Conservation (phyloP, 1,284 basidiomycete species). For the Rhodotorula sp. region DNA sequence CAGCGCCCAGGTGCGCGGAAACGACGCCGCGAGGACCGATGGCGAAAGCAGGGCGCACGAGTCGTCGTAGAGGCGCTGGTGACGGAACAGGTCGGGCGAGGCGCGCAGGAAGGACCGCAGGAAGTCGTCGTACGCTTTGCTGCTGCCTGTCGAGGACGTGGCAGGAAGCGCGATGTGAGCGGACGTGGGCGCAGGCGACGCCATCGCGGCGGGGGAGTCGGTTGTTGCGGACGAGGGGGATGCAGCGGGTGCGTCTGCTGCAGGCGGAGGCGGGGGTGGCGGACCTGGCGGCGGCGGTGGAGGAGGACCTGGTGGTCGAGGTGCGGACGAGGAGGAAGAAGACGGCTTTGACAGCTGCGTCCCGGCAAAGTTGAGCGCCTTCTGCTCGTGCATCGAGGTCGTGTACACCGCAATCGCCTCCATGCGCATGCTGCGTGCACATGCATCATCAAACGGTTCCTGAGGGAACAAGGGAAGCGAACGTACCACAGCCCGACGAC, state of each 20-base stretch:
- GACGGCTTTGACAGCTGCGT: slow-evolving; percentile 13
- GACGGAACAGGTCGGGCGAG: slow-evolving; percentile 32
- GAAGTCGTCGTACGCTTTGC: slow-evolving; percentile 20
- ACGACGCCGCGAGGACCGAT: not conserved
- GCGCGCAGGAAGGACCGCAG: slow-evolving; percentile 27
- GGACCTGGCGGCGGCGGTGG: slow-evolving; percentile 6
- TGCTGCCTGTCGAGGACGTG: not conserved
- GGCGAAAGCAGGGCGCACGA: slow-evolving; percentile 11
- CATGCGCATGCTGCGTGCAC: slow-evolving; percentile 17
- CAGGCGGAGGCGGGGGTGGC: slow-evolving; percentile 10
- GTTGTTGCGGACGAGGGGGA: slow-evolving; percentile 15
- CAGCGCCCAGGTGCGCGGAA: slow-evolving; percentile 15
- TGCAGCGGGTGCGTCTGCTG: not conserved
- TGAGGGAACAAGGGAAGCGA: too few species aligned
- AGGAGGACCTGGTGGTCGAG: not conserved
- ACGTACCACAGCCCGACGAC: slow-evolving; percentile 36
- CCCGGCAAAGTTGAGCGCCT: slow-evolving; percentile 27
- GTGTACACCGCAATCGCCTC: slow-evolving; percentile 36
- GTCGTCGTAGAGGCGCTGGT: slow-evolving; percentile 33
- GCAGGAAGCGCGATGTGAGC: not conserved
- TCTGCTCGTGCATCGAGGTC: slow-evolving; percentile 40
- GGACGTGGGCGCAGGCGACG: not conserved
- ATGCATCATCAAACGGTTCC: not conserved
- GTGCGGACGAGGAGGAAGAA: not conserved
- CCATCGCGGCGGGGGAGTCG: not conserved